A percentile compares a stretch with the other conserved stretches of the same genome.
phyloP scores from a whole-genome alignment of 805 yeast genomes.

The Starmerella geochares region DNA sequence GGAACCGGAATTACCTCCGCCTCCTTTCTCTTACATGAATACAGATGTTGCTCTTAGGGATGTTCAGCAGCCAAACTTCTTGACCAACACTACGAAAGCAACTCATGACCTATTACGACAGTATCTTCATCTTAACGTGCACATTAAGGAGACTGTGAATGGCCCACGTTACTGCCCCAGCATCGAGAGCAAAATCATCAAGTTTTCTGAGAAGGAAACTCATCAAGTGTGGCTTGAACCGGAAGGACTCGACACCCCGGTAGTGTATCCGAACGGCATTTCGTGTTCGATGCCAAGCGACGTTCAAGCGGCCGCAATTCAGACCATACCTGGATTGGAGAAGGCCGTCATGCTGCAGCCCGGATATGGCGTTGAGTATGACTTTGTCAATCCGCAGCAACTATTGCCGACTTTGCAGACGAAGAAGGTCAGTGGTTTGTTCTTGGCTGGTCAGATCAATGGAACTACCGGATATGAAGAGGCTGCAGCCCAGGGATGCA shows the following conservation, averaged over 20 bases:
- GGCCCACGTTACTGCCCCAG: conserved; percentile 99
- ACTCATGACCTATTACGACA: conserved; percentile 59
- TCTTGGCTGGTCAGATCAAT: conserved; percentile 91
- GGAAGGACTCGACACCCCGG: conserved; percentile 76
- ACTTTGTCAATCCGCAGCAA: conserved; percentile 89
- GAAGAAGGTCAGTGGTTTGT: conserved; percentile 64
- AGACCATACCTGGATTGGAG: conserved; percentile 78
- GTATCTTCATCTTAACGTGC: conserved; percentile 75
- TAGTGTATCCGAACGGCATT: conserved; percentile 94
- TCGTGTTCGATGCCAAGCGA: conserved; percentile 95
- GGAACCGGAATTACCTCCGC: conserved; percentile 72
- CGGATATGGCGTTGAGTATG: conserved; percentile 98
- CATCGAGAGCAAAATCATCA: conserved; percentile 74
- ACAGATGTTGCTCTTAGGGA: conserved; percentile 49
- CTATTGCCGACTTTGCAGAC: conserved; percentile 70
- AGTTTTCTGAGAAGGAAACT: conserved; percentile 62
- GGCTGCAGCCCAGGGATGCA: conserved; percentile 92
- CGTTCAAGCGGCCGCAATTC: conserved; percentile 64
- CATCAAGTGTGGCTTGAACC: conserved; percentile 95
- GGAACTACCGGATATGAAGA: conserved; percentile 99
- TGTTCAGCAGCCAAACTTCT: conserved; percentile 58
- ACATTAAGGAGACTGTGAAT: conserved; percentile 83
- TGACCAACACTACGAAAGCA: conserved; percentile 65
- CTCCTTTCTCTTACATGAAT: conserved; percentile 81
- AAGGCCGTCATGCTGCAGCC: conserved; percentile 84